phyloP scores from a whole-genome alignment of 106 monocot species.

The Phalaenopsis equestris region DNA sequence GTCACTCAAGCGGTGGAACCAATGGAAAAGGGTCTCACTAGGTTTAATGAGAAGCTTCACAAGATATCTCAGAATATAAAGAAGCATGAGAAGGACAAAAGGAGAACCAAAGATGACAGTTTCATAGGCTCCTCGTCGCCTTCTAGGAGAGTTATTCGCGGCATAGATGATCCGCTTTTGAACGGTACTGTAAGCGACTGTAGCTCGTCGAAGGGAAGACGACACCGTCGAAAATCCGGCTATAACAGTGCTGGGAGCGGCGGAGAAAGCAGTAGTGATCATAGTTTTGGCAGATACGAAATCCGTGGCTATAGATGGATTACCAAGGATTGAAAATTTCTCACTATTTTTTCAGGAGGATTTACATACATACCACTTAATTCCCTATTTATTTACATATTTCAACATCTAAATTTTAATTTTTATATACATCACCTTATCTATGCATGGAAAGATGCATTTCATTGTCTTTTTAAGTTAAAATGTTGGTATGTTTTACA shows the following conservation, averaged over 20 bases:
- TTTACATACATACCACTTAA: too few species aligned
- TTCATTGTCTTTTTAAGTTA: too few species aligned
- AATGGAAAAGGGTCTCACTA: conserved; percentile 75
- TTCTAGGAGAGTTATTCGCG: conserved; percentile 43
- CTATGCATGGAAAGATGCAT: too few species aligned
- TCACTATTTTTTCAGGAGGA: background rate
- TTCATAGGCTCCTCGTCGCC: conserved; percentile 47
- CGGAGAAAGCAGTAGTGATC: conserved; percentile 80
- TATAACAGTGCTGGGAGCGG: conserved; percentile 71
- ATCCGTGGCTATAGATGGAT: conserved; percentile 68
- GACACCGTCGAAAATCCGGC: conserved; percentile 51
- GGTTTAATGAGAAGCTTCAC: conserved; percentile 86
- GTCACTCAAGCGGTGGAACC: conserved; percentile 89
- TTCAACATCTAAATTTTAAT: too few species aligned
- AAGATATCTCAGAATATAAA: conserved; percentile 90
- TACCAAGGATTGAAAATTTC: conserved; percentile 39
- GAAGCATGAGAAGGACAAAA: conserved; percentile 59
- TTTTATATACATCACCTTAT: too few species aligned
- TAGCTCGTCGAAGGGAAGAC: conserved; percentile 20
- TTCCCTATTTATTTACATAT: too few species aligned
- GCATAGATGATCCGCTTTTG: conserved; percentile 83
- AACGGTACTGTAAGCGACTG: conserved; percentile 57
- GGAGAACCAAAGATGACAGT: conserved; percentile 81
- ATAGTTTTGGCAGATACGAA: conserved; percentile 42
- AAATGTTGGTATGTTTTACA: too few species aligned